Evolutionary conservation across 805 yeast genomes (phyloP).

Genomic region (Pichia thaimueangensis): DNA sequence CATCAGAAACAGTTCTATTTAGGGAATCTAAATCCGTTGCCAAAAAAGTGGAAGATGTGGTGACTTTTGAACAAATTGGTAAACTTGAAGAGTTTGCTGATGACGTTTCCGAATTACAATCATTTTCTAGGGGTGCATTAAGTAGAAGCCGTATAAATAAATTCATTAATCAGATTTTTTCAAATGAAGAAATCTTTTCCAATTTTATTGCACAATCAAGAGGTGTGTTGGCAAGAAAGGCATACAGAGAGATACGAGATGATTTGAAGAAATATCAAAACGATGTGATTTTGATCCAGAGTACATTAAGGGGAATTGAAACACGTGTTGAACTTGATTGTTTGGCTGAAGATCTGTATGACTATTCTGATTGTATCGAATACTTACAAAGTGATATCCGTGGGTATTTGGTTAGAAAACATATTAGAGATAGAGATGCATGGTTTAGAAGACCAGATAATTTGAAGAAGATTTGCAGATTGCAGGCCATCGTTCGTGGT

Average conservation of each 20-base stretch:
- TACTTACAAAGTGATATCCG: conserved; percentile 50
- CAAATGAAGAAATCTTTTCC: conserved; percentile 34
- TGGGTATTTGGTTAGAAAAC: conserved; percentile 39
- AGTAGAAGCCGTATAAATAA: conserved; percentile 42
- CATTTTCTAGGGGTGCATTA: conserved; percentile 61
- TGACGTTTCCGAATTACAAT: conserved; percentile 43
- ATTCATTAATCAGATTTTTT: conserved; percentile 36
- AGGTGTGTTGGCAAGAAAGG: conserved; percentile 35
- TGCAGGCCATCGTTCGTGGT: conserved; percentile 72
- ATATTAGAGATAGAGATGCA: conserved; percentile 28
- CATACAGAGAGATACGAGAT: conserved; percentile 16
- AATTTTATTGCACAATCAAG: conserved; percentile 38
- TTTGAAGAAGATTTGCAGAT: conserved; percentile 51
- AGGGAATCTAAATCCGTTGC: background rate
- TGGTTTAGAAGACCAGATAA: conserved; percentile 48
- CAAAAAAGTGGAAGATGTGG: conserved; percentile 18
- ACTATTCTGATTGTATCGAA: conserved; percentile 33
- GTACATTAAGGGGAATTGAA: conserved; percentile 56
- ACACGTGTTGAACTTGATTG: conserved; percentile 51
- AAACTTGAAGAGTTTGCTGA: background rate
- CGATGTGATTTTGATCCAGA: conserved; percentile 43
- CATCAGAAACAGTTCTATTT: conserved; percentile 3
- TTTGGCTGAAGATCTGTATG: conserved; percentile 46
- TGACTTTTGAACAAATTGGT: background rate
- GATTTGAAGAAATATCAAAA: conserved; percentile 19